Evolutionary conservation across 2,329 filamentous ascomycete genomes (phyloP).

Genomic region (Botrytis paeoniae): DNA sequence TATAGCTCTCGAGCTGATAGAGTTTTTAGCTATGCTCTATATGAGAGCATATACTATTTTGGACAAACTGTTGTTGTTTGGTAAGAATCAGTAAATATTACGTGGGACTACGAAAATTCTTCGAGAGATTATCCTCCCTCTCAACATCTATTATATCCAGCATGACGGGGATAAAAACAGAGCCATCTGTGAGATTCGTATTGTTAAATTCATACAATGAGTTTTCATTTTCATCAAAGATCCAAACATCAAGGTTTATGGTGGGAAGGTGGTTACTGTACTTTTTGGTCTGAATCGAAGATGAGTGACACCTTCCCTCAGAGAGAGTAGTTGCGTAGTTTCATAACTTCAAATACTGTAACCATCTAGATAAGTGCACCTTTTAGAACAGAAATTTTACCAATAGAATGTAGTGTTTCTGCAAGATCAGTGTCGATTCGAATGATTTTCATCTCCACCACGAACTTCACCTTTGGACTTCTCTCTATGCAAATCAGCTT

Average conservation of each 20-base stretch:
- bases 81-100: background rate
- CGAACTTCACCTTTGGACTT: background rate
- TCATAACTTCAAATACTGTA: background rate
- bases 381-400: background rate
- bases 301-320: background rate
- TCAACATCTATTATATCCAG: accelerated
- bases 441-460: background rate
- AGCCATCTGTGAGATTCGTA: background rate
- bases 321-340: background rate
- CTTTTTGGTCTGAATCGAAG: background rate
- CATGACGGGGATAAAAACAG: background rate
- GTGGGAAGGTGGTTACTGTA: background rate
- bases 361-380: background rate
- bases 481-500: background rate
- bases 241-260: background rate
- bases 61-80: background rate
- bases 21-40: background rate
- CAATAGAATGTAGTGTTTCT: accelerated
- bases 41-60: background rate
- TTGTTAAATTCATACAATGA: background rate
- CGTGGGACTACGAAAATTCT: too few relatives aligned
- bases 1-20: accelerated
- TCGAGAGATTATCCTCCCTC: background rate
- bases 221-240: accelerated
- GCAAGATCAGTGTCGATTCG: background rate